These are phyloP conservation scores for Colletotrichum sp. DNA, from an alignment of 2,329 filamentous ascomycete genomes.

Conservation along the genomic window DNA sequence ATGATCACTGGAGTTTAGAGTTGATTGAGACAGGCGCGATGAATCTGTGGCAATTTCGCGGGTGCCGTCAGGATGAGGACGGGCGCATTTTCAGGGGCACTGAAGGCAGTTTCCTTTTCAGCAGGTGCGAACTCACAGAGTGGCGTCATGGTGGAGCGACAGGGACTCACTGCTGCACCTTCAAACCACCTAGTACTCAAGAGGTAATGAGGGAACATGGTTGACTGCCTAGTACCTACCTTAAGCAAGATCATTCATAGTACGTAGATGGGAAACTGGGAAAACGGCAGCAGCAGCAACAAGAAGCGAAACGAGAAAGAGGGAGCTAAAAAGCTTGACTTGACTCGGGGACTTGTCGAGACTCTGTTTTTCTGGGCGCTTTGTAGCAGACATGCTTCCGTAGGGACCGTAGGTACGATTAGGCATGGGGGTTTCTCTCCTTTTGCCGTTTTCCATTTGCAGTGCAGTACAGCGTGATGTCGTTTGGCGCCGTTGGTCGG, in stretches of 20 bases:
- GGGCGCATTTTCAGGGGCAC: background rate
- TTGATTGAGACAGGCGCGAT: background rate
- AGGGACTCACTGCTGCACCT: background rate
- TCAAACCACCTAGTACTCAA: background rate
- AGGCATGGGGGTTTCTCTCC: background rate
- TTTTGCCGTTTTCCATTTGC: background rate
- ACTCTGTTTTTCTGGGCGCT: background rate
- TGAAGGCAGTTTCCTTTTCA: background rate
- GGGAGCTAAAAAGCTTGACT: background rate
- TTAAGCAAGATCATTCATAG: background rate
- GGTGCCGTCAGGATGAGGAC: background rate
- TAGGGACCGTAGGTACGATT: background rate
- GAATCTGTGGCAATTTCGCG: background rate
- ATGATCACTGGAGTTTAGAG: background rate
- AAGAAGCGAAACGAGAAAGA: background rate
- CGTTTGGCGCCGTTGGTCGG: background rate
- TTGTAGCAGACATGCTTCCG: background rate
- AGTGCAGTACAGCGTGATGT: background rate
- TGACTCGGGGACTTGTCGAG: background rate
- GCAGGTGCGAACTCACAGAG: background rate
- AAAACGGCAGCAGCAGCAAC: background rate
- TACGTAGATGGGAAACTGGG: background rate
- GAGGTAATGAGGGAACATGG: no score
- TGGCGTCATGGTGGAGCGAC: background rate
- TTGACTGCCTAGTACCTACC: no score